phyloP scores from a whole-genome alignment of 768 basidiomycete genomes.

The Gloeopeniophorella convolvens region DNA sequence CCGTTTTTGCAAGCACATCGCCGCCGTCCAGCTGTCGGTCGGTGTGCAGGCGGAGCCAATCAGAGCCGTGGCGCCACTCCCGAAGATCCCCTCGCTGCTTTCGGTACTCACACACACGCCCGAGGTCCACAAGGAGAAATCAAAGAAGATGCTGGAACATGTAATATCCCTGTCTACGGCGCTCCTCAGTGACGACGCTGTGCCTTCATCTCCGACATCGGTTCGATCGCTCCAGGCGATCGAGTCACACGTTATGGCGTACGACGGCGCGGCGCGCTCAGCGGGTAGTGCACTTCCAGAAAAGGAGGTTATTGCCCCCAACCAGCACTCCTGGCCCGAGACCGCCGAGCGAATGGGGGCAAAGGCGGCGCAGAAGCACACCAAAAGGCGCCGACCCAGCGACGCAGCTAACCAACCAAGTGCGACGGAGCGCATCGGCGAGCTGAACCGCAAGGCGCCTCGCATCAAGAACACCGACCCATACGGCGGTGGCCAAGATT shows the following conservation, averaged over 20 bases:
- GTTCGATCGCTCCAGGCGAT: not conserved
- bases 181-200: not conserved
- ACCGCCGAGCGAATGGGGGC: not conserved
- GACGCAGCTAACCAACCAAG: too few species aligned
- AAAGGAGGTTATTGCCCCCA: not conserved
- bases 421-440: too few species aligned
- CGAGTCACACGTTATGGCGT: not conserved
- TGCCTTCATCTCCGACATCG: not conserved
- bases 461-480: too few species aligned
- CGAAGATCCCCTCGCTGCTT: not conserved
- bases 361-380: too few species aligned
- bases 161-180: not conserved
- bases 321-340: not conserved
- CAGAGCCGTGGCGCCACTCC: not conserved
- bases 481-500: too few species aligned
- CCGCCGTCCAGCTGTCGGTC: not conserved
- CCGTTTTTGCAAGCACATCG: not conserved
- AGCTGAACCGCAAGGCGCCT: too few species aligned
- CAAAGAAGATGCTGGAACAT: too few species aligned
- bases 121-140: too few species aligned
- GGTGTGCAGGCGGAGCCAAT: not conserved
- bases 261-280: not conserved
- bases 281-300: not conserved
- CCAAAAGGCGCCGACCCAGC: too few species aligned
- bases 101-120: not conserved